Percentiles rank a stretch among this genome's conserved stretches.
These are phyloP conservation scores for Aspergillus leporis DNA, from an alignment of 495 filamentous ascomycete species.

Conservation along the genomic window DNA sequence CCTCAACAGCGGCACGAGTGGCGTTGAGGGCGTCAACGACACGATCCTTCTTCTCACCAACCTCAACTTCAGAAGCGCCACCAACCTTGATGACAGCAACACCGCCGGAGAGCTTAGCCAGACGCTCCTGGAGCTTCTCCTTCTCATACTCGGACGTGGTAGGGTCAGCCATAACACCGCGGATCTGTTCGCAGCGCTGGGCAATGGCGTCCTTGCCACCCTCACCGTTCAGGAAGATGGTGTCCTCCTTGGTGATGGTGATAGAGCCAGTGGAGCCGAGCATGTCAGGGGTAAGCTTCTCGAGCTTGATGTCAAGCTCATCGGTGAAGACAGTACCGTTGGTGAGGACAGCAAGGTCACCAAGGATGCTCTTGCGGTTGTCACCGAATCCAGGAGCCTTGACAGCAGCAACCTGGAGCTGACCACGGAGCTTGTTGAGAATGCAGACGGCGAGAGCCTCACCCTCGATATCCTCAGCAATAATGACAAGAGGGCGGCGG, in stretches of 20 bases:
- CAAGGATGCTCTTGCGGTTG: constrained; percentile 99
- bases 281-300: constrained; percentile 94
- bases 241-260: constrained; percentile 99
- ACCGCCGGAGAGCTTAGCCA: constrained; percentile 98
- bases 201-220: constrained; percentile 91
- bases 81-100: constrained; percentile 99
- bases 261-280: constrained; percentile 96
- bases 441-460: constrained; percentile 98
- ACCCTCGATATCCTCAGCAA: constrained; percentile 98
- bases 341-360: constrained; percentile 91
- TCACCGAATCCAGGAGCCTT: constrained; percentile 99
- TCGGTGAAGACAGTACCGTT: constrained; percentile 97
- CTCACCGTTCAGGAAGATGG: constrained; percentile 97
- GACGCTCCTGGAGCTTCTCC: constrained; percentile 99
- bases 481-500: constrained; percentile 94
- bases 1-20: constrained; percentile 96
- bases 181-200: constrained; percentile 98
- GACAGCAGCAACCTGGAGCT: constrained; percentile 97
- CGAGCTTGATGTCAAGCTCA: constrained; percentile 97
- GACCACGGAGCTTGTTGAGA: constrained; percentile 98
- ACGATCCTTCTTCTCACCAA: constrained; percentile 99
- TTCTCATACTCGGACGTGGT: constrained; percentile 98
- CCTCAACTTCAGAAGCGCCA: constrained; percentile 95
- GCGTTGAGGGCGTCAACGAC: constrained; percentile 98
- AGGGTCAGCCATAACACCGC: constrained; percentile 91